Evolutionary conservation across 2,329 filamentous ascomycete genomes (phyloP).

Genomic region (Aspergillus sp.): DNA sequence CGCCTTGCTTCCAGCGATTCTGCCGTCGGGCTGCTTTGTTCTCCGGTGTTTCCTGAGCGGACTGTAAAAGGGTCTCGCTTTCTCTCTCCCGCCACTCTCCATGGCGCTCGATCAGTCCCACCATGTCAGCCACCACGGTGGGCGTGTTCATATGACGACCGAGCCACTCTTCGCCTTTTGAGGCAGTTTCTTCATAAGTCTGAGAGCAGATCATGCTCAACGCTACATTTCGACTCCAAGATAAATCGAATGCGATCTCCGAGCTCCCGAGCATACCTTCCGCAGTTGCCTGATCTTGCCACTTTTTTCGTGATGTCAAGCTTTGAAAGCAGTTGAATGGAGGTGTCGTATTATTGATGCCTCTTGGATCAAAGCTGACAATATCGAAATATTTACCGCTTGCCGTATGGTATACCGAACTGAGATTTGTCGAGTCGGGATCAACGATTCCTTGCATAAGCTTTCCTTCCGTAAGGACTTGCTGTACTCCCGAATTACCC

Average conservation of each 20-base stretch:
- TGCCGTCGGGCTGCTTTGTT: neutral
- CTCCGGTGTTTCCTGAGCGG: neutral
- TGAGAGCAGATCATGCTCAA: constrained; percentile 1
- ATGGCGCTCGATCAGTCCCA: constrained; percentile 4
- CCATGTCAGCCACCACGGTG: constrained; percentile 5
- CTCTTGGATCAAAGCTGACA: constrained; percentile 6
- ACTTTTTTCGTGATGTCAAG: neutral
- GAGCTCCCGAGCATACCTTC: neutral
- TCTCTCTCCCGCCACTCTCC: constrained; percentile 8
- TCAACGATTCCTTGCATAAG: constrained; percentile 6
- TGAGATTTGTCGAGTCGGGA: neutral
- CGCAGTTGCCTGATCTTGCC: neutral
- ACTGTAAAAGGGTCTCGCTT: neutral
- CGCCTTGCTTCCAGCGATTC: neutral
- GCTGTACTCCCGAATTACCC: constrained; percentile 1
- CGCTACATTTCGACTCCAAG: neutral
- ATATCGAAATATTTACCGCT: constrained; percentile 3
- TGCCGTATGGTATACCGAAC: neutral
- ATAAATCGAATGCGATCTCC: neutral
- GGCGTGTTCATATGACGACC: constrained; percentile 1
- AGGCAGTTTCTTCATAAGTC: neutral
- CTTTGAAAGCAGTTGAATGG: neutral
- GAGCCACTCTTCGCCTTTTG: neutral
- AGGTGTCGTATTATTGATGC: constrained; percentile 6
- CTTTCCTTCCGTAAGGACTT: neutral